A percentile compares a stretch with the other conserved stretches of the same genome.
These are phyloP conservation scores for Chloranthus sessilifolius DNA, from an alignment of 164 flowering plant genomes.

Conservation along the genomic window DNA sequence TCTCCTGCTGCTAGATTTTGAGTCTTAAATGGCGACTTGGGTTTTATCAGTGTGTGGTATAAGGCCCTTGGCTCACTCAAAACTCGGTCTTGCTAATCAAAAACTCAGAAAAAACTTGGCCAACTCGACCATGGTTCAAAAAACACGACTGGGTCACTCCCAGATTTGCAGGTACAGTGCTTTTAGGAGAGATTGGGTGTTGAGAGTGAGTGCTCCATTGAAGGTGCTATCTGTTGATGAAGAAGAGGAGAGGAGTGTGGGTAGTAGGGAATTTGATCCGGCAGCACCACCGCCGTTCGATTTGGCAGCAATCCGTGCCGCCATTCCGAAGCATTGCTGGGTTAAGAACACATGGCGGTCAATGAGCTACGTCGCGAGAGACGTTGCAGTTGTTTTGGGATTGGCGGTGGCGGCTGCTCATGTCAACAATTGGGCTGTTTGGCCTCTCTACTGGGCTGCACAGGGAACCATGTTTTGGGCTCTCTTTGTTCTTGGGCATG, in stretches of 20 bases:
- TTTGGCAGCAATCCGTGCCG: conserved; percentile 69
- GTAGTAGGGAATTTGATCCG: conserved; percentile 42
- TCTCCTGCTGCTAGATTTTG: too few species aligned
- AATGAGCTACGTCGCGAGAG: conserved; percentile 62
- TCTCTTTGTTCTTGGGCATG: conserved; percentile 83
- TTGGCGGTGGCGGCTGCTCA: conserved; percentile 44
- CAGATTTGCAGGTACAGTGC: background rate
- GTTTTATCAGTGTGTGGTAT: conserved; percentile 35
- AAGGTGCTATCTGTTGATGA: conserved; percentile 12
- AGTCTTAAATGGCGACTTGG: conserved; percentile 1
- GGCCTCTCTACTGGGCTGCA: conserved; percentile 86
- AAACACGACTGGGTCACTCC: background rate
- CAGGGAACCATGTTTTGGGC: conserved; percentile 99
- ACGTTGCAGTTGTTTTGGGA: conserved; percentile 42
- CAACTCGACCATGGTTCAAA: conserved; percentile 3
- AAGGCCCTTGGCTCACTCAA: conserved; percentile 28
- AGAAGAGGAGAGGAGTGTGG: conserved; percentile 12
- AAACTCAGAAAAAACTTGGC: background rate
- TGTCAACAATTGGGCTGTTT: conserved; percentile 51
- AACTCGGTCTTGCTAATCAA: background rate
- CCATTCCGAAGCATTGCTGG: conserved; percentile 93
- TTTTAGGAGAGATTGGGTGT: conserved; percentile 18
- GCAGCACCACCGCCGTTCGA: conserved; percentile 68
- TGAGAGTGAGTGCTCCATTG: conserved; percentile 24
- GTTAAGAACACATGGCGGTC: conserved; percentile 77